Evolutionary conservation across 225 moss, liverwort and hornwort species (phyloP), one percentile per base, ranked within the genome.

Genomic region (Pseudoscleropodium purum): DNA sequence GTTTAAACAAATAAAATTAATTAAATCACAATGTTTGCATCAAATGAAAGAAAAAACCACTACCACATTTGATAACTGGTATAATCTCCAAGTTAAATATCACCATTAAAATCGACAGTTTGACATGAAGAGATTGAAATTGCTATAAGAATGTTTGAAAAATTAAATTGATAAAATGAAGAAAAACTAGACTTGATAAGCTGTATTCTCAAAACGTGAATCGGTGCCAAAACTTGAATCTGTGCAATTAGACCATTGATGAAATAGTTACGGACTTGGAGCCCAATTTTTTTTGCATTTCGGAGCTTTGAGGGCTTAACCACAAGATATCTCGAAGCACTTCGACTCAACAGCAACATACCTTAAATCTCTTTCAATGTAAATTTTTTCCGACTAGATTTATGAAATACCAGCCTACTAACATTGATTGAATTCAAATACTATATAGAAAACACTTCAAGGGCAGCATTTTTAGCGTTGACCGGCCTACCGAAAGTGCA

Each of bases 401-500:
- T 5, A 13, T 41, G 33, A 65, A 75, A 59, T 25, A 29, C 20
- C 66, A 82, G 64, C 18, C 51, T 70, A 30, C 52, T 70, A 43
- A 24, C 68, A 81, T 68, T 43, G 52, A 87, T 79, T 33, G 23
- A 79, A 73, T 79, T 47, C 66, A 73, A 47, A n/a, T 14, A 39
- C 43, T 63, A 36, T 3, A 56, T 17, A 81, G 73, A 80, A 79
- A 70, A 76, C 74, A 64, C 37, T 57, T 72, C n/a, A 62, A 83
- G 62, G 62, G 67, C 49, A 79, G 56, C 51, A 73, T 27, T 85
- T 78, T 43, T 25, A 67, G 69, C 45, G 72, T 57, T 26, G 87
- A 30, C 2, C 11, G 25, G 59, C 88, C 45, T 81, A 99, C 98
- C 89, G 95, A 90, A 37, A 97, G 93, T 41, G 98, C 97, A 84